Base-by-base conservation (phyloP, 257 asterid species). In the Plectranthus barbatus region DNA sequence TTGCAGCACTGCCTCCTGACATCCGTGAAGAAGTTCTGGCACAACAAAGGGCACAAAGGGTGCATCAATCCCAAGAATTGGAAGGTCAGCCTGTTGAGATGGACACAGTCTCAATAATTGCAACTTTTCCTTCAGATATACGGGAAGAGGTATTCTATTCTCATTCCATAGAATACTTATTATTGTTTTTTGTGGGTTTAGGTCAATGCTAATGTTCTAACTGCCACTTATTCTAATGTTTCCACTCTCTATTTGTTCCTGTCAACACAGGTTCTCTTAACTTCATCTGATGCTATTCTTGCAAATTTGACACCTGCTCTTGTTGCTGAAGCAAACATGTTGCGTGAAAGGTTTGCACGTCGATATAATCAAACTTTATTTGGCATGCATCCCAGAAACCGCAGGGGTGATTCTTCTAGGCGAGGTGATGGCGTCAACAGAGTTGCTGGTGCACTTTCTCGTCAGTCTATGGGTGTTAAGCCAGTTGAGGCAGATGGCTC, bases 21-120 rank as follows among this genome's bases (percentile, higher is more conserved):
- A 91, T 91, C 48, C 83, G 98, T 24, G 98, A 88, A 77, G 98
- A 91, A 74, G 96, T 91, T 69, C 71, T 91, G 71, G 92, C 96
- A 13, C 98, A 91, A 66, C 98, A 91, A 77, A 81, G 92, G 77
- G 95, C 95, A 17, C 98, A 91, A 74, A 86, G 95, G 75, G 76
- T 83, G 83, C 80, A 81, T 44, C 98, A 88, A 64, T 75, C 98
- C 56, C 96, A 86, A 34, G 98, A 91, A 75, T 77, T 91, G 77
- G 98, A 91, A 65, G 98, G 96, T 56, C 98, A 91, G 77, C 98
- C 98, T 66, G 95, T 91, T 72, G 98, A 91, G 79, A 91, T 91
- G 98, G 98, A 91, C 71, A 86, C 98, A 0, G 98, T 91, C 71
- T 91, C 98, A 8, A 91, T 91, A 56, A 91, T 91, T 57, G 98